Base-by-base conservation (phyloP, 2,329 filamentous ascomycete genomes). In the Xylaria polymorpha region DNA sequence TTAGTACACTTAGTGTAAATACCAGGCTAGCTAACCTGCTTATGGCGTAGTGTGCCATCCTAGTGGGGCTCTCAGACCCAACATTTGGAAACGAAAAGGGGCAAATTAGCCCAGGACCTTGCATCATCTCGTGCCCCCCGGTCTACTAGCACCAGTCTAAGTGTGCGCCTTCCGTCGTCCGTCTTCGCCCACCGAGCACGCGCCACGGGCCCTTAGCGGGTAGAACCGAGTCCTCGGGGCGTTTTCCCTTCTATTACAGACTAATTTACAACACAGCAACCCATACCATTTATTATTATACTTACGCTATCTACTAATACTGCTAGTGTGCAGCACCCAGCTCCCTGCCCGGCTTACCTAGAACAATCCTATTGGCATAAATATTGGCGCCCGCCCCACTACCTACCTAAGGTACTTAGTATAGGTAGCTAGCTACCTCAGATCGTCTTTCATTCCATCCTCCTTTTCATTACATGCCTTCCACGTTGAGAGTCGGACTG, bases 141-240 rank as follows among this genome's bases (percentile, higher is more conserved):
- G 43, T 44, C 29, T 44, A 20, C 43, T 50, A 22, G 20, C n/a
- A 35, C 43, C 43, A 46, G n/a, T 46, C 51, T 8, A 35, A 53
- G 25, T n/a, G 50, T 14, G 25, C 6, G 15, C 12, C 44, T 20
- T 12, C 55, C 12, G 9, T 18, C 41, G 61, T 32, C 41, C 37
- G 48, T 29, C 56, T 35, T 62, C 62, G 62, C 66, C 62, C 51
- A 66, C 57, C 62, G 57, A 61, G n/a, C 59, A 64, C 37, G 39
- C 65, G 63, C 53, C 64, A 61, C 50, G 50, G 57, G 22, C 32
- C 57, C 22, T 50, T 22, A 22, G 14, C 64, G 64, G 59, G 59
- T 67, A 67, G 64, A 67, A 62, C 64, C 64, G 64, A 67, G 64
- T 63, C 37, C 53, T 57, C 44, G 65, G 59, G 59, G 39, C 51